Base-by-base conservation (phyloP, 2,329 filamentous ascomycete species). In the Fusarium pseudocircinatum region DNA sequence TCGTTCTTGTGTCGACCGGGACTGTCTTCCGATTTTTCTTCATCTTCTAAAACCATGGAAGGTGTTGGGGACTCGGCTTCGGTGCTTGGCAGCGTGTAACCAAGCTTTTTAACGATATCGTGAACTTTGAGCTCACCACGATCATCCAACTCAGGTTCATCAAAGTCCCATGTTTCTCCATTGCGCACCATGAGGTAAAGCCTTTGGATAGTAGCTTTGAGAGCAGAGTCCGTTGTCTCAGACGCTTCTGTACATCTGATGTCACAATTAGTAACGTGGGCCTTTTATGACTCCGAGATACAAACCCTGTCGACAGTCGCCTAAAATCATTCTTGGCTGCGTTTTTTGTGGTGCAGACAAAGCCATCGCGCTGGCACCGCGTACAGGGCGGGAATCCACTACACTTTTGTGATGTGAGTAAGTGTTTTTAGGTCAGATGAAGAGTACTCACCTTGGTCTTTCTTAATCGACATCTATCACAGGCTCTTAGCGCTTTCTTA, bases 401-500 rank as follows among this genome's bases (percentile, higher is more conserved):
- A 7, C 46, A 49, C 46, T 49, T 49, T 49, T 16, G 4, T 9
- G 4, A 32, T n/a, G 3, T 49, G 10, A 49, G 46, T n/a, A 0
- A 9, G 12, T 32, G 3, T n/a, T 6, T 2, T 9, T 1, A 49
- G 26, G 28, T 18, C 10, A 1, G 22, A 1, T n/a, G 7, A 32
- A 2, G 2, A n/a, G 8, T 13, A 32, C 28, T 1, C 15, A 49
- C 46, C 46, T 49, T 49, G 10, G 28, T n/a, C 28, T 49, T 49
- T 30, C 28, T 49, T 18, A 12, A 7, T 30, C 46, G 46, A 3
- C 46, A 49, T 32, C 46, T 49, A 7, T 49, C 46, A 32, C 46
- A 49, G 1, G 46, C 46, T 32, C 46, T 30, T 18, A 32, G 10
- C 4, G 16, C 46, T 49, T 49, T 49, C 28, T n/a, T n/a, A 5